Conservation (phyloP, 2,329 filamentous ascomycete genomes). For the Sporothrix pseudoabietina region DNA sequence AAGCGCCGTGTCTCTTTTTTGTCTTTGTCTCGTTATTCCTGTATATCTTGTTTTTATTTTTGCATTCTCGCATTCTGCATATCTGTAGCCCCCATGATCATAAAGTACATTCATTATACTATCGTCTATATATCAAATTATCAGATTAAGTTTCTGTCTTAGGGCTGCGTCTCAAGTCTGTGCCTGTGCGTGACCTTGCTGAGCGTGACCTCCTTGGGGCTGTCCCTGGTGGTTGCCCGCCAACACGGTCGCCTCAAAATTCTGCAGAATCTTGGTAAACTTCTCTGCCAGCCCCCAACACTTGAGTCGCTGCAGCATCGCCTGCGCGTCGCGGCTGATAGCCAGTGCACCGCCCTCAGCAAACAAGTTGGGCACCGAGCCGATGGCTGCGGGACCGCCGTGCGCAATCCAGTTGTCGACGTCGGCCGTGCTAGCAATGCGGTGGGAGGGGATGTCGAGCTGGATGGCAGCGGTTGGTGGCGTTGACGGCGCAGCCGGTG, state of each 20-base stretch:
- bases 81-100: background rate
- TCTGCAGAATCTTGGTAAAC: constrained; percentile 38
- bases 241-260: constrained; percentile 30
- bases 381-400: constrained; percentile 38
- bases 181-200: background rate
- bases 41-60: background rate
- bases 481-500: background rate
- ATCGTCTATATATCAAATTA: background rate
- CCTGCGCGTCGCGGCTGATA: constrained; percentile 38
- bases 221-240: background rate
- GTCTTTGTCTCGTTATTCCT: background rate
- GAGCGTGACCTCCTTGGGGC: background rate
- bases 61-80: background rate
- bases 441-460: constrained; percentile 35
- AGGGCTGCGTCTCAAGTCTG: background rate
- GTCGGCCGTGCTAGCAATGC: constrained; percentile 22
- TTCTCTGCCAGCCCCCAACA: constrained; percentile 40
- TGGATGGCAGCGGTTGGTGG: constrained; percentile 25
- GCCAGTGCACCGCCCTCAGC: constrained; percentile 30
- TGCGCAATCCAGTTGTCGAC: constrained; percentile 36
- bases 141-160: background rate
- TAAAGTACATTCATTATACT: background rate
- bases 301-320: constrained; percentile 36
- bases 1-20: background rate
- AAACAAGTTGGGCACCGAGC: constrained; percentile 36